Conservation (phyloP, 495 filamentous ascomycete species). For the Gamarada debralockiae region DNA sequence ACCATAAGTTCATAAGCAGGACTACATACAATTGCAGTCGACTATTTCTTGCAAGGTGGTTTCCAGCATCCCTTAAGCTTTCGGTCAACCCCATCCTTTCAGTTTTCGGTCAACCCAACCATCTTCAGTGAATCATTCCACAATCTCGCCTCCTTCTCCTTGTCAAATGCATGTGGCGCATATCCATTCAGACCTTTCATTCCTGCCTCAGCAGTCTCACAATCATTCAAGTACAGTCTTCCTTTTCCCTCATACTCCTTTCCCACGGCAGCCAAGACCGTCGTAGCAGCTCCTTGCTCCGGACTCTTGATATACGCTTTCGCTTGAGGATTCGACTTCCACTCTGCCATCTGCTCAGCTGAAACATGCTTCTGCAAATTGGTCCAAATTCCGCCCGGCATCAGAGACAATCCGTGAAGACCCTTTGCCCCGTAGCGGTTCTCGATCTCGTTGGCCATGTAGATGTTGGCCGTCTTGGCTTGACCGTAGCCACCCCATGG, state of each 20-base stretch:
- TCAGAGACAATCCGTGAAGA: conserved; percentile 1
- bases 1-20: too few species aligned
- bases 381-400: conserved; percentile 2
- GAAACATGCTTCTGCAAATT: background rate
- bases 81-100: too few species aligned
- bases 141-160: too few species aligned
- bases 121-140: too few species aligned
- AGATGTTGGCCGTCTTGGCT: conserved; percentile 48
- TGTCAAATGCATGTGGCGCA: too few species aligned
- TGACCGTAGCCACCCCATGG: conserved; percentile 41
- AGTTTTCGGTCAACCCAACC: too few species aligned
- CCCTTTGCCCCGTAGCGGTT: conserved; percentile 25
- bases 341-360: too few species aligned
- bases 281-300: conserved; percentile 40
- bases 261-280: conserved; percentile 37
- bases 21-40: too few species aligned
- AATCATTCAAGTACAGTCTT: conserved; percentile 39
- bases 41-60: too few species aligned
- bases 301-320: conserved; percentile 26
- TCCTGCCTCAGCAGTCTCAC: conserved; percentile 19
- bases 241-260: conserved; percentile 33
- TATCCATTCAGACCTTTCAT: conserved; percentile 17
- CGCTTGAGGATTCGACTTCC: too few species aligned
- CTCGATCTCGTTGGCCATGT: conserved; percentile 39
- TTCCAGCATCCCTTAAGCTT: too few species aligned